Base-by-base conservation (phyloP, 495 filamentous ascomycete genomes). In the Daldinia bambusicola region DNA sequence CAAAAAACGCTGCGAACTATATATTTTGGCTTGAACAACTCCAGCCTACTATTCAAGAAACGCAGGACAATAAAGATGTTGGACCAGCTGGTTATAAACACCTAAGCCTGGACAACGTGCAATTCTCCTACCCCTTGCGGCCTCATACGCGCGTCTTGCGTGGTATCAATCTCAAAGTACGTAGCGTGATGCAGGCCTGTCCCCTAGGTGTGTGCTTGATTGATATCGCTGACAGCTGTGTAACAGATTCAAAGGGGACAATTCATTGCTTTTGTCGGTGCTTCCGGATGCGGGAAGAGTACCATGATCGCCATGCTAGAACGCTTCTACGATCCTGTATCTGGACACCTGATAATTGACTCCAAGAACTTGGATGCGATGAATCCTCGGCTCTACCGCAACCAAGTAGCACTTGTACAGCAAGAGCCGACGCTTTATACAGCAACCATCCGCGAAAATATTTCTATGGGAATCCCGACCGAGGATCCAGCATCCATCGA, bases 231-330 rank as follows among this genome's bases (percentile, higher is more conserved):
- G 5, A 53, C 26, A 32, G 4, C 13, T 2, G 3, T 30, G 9
- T 14, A 31, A 10, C 14, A 63, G 14, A 57, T 65, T 22, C 1
- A 37, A 12, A n/a, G 7, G 1, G 91, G 91, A 1, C 84, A 90
- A 65, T 90, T 87, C 63, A 87, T 85, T 2, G 92, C 89, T 0
- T 81, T 95, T 14, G 91, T 93, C 6, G 92, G 92, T 2, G 80
- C 89, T 0, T 89, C 85, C 0, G 92, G 92, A 18, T 91, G 88
- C 32, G 92, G 92, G 12, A 95, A 95, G 71, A 89, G 86, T 1
- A 92, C 88, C 14, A 81, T 90, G 22, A 83, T 92, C 16, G 85
- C 85, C 3, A 78, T 93, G 0, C 77, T 93, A 0, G 89, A 90
- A 77, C 75, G 81, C 6, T 91, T 92, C 75, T 92, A 92, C 74